These are phyloP conservation scores for Auriculariales sp. DNA, from an alignment of 768 basidiomycete species.

Conservation along the genomic window DNA sequence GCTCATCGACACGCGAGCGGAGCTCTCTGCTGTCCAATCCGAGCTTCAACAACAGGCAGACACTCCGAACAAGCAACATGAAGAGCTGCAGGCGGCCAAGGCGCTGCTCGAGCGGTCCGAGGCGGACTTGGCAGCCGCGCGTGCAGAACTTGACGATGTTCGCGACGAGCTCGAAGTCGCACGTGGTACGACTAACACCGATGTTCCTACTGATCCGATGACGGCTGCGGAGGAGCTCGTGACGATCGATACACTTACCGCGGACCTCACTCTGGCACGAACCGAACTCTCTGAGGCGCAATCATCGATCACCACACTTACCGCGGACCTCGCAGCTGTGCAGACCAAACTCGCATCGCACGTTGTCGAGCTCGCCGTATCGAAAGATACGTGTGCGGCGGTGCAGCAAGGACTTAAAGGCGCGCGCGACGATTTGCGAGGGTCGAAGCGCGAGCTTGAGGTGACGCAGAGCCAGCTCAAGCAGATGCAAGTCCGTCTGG, in stretches of 20 bases:
- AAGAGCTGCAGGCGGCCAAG: too few species aligned
- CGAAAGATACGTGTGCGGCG: too few species aligned
- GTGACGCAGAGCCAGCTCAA: too few species aligned
- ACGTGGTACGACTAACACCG: background rate
- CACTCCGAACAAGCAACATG: too few species aligned
- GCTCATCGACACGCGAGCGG: background rate
- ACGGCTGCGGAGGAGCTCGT: background rate
- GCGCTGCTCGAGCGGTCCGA: too few species aligned
- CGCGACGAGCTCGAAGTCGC: background rate
- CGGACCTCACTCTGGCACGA: background rate
- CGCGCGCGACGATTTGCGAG: too few species aligned
- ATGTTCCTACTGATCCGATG: background rate
- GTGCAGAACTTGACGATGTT: background rate
- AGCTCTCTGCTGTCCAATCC: background rate
- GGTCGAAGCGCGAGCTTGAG: too few species aligned
- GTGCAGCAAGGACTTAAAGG: too few species aligned
- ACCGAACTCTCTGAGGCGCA: background rate
- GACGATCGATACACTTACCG: background rate
- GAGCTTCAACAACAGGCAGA: too few species aligned
- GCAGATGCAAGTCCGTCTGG: too few species aligned
- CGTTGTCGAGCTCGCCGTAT: too few species aligned
- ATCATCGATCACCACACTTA: background rate
- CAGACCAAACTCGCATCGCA: background rate
- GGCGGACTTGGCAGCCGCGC: too few species aligned
- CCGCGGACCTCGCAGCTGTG: background rate